These are phyloP conservation scores for Cocos nucifera DNA, from an alignment of 176 grass and related monocot species.

Conservation along the genomic window DNA sequence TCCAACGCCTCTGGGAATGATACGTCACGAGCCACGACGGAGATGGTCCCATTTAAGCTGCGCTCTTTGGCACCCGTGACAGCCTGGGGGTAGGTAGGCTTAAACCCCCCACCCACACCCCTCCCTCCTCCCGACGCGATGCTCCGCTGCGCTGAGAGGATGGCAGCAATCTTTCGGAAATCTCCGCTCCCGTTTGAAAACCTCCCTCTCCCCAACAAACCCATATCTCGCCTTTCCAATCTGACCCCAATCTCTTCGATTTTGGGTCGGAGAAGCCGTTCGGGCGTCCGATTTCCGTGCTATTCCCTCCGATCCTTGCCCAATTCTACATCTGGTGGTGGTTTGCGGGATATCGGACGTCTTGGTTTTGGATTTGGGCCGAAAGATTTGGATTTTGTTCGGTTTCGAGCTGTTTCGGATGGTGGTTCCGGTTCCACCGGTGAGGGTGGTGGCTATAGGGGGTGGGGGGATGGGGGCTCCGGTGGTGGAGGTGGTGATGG, in stretches of 20 bases:
- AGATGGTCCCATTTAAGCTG: too few species aligned
- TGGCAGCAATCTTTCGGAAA: slow-evolving; percentile 21
- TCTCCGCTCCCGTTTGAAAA: slow-evolving; percentile 4
- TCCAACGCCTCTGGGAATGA: too few species aligned
- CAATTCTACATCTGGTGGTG: neutral
- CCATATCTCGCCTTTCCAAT: neutral
- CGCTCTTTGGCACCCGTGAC: too few species aligned
- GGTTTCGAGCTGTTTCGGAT: slow-evolving; percentile 4
- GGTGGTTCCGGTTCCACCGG: slow-evolving; percentile 6
- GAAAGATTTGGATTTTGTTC: neutral
- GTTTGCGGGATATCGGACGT: neutral
- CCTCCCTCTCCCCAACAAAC: neutral
- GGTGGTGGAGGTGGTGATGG: slow-evolving; percentile 3
- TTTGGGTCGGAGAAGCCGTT: neutral
- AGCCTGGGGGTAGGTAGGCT: too few species aligned
- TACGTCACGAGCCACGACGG: too few species aligned
- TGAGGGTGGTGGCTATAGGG: neutral
- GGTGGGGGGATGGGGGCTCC: neutral
- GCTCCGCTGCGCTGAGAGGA: neutral
- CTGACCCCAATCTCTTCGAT: neutral
- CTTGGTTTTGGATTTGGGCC: neutral
- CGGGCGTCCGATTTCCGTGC: neutral
- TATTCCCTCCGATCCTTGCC: neutral
- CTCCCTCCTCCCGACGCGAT: too few species aligned
- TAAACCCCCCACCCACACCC: too few species aligned